phyloP scores from a whole-genome alignment of 108 stramenopile species.

The Cyclotella choctawhatcheeana region DNA sequence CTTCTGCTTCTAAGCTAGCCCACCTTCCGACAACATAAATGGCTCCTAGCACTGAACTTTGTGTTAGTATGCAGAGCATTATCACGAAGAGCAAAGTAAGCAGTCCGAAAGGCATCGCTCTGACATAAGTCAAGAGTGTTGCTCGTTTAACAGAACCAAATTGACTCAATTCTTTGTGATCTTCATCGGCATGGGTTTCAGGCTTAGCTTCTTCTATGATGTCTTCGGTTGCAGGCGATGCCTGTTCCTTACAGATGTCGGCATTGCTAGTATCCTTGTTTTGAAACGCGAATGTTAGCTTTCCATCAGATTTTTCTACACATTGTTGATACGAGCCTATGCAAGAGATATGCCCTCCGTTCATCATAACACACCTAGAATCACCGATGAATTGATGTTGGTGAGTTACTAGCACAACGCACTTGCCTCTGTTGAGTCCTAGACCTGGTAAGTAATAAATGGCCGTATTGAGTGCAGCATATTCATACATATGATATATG shows the following conservation, averaged over 20 bases:
- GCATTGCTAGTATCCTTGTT: conserved; percentile 18
- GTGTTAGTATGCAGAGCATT: conserved; percentile 63
- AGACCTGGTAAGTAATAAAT: conserved; percentile 42
- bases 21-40: conserved; percentile 68
- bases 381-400: conserved; percentile 89
- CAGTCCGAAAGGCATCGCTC: conserved; percentile 68
- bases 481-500: too few relatives aligned
- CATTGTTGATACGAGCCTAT: conserved; percentile 76
- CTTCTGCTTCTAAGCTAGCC: conserved; percentile 54
- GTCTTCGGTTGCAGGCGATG: neutral
- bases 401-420: conserved; percentile 90
- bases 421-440: conserved; percentile 56
- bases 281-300: conserved; percentile 29
- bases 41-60: conserved; percentile 57
- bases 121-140: conserved; percentile 77
- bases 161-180: conserved; percentile 70
- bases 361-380: conserved; percentile 75
- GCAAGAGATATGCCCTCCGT: conserved; percentile 61
- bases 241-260: conserved; percentile 14
- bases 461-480: too few relatives aligned
- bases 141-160: conserved; percentile 68
- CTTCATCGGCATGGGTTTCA: conserved; percentile 13
- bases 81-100: conserved; percentile 50
- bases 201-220: neutral
- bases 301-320: conserved; percentile 60